These are phyloP conservation scores for Yamadazyma jaroonii DNA, from an alignment of 1,139 yeast species.

Conservation along the genomic window DNA sequence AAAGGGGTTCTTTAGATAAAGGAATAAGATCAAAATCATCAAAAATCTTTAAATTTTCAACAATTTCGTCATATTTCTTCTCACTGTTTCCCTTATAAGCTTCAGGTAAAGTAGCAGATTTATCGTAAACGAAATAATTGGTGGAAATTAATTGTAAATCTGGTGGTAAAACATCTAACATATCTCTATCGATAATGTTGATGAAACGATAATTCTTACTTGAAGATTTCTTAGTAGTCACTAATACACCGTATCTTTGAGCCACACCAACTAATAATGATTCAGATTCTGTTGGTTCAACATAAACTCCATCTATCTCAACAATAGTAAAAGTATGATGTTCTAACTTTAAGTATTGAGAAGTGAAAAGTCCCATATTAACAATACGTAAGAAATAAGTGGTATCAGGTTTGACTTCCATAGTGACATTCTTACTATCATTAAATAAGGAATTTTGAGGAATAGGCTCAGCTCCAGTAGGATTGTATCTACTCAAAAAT, in stretches of 20 bases:
- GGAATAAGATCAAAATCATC: constrained; percentile 73
- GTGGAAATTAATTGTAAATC: constrained; percentile 69
- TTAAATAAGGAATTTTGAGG: constrained; percentile 79
- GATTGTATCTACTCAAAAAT: constrained; percentile 74
- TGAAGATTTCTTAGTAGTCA: constrained; percentile 64
- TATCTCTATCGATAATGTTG: constrained; percentile 70
- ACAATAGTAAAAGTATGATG: constrained; percentile 80
- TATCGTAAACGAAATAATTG: constrained; percentile 62
- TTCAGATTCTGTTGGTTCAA: constrained; percentile 60
- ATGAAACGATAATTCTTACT: constrained; percentile 71
- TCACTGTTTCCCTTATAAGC: constrained; percentile 11
- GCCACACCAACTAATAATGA: constrained; percentile 69
- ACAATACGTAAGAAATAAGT: constrained; percentile 77
- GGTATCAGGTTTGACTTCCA: constrained; percentile 72
- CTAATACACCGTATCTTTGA: constrained; percentile 72
- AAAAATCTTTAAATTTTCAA: constrained; percentile 46
- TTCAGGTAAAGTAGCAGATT: constrained; percentile 41
- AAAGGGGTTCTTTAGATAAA: constrained; percentile 43
- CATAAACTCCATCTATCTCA: constrained; percentile 78
- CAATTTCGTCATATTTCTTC: constrained; percentile 17
- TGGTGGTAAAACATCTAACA: constrained; percentile 72
- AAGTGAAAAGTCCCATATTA: constrained; percentile 83
- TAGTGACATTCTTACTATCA: constrained; percentile 68
- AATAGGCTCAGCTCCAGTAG: constrained; percentile 96
- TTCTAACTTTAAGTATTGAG: constrained; percentile 83